phyloP scores from a whole-genome alignment of 108 stramenopile species.

The Mediolabrus comicus region DNA sequence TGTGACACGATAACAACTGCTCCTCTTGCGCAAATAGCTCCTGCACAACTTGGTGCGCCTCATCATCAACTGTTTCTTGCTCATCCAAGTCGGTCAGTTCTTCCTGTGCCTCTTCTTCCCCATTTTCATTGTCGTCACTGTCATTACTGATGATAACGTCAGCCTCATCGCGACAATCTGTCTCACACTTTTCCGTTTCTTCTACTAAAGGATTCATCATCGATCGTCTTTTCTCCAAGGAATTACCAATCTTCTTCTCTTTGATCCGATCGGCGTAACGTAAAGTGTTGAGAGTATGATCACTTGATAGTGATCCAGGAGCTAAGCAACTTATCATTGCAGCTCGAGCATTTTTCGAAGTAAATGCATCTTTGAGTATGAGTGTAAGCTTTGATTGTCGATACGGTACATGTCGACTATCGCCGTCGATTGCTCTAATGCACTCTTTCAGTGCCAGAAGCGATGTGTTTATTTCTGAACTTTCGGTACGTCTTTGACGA shows the following conservation, averaged over 20 bases:
- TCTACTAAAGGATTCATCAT: not conserved
- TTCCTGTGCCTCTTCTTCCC: not conserved
- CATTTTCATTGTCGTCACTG: slow-evolving; percentile 1
- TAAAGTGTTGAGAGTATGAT: slow-evolving; percentile 98
- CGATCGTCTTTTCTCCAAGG: slow-evolving; percentile 9
- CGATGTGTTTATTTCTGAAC: slow-evolving; percentile 97
- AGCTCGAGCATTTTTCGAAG: slow-evolving; percentile 83
- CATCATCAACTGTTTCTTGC: slow-evolving; percentile 33
- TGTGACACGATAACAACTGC: slow-evolving; percentile 92
- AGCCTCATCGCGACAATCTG: not conserved
- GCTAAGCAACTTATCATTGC: slow-evolving; percentile 98
- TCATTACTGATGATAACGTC: slow-evolving; percentile 1
- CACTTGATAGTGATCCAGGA: slow-evolving; percentile 90
- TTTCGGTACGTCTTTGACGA: slow-evolving; percentile 90
- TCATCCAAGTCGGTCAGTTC: slow-evolving; percentile 22
- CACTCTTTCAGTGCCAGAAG: slow-evolving; percentile 97
- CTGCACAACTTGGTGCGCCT: slow-evolving; percentile 66
- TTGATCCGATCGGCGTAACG: slow-evolving; percentile 96
- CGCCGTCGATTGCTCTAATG: slow-evolving; percentile 91
- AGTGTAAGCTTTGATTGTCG: slow-evolving; percentile 97
- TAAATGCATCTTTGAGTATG: slow-evolving; percentile 97
- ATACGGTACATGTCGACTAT: slow-evolving; percentile 92
- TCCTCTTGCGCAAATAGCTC: slow-evolving; percentile 94
- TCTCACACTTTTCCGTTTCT: not conserved
- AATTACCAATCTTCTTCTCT: slow-evolving; percentile 60